Evolutionary conservation across 805 yeast genomes (phyloP).

Genomic region (Candida golubevii): DNA sequence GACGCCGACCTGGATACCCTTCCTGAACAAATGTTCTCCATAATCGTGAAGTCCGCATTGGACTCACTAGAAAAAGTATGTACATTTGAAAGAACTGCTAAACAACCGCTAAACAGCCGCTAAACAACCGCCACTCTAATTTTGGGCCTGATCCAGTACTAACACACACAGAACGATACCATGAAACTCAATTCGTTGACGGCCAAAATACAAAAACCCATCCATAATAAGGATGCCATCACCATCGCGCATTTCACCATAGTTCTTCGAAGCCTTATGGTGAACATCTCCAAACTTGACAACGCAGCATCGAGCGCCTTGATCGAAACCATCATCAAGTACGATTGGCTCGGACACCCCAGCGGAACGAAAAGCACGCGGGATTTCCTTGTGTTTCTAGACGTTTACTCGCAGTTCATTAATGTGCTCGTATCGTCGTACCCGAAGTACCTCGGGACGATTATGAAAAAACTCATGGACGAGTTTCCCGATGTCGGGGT

Average conservation of each 20-base stretch:
- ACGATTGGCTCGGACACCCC: constrained; percentile 57
- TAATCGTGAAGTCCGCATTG: too few species aligned
- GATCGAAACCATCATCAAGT: constrained; percentile 57
- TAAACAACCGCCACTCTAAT: too few species aligned
- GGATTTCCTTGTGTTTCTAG: constrained; percentile 33
- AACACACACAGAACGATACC: constrained; percentile 41
- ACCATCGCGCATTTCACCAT: constrained; percentile 48
- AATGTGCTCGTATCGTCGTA: constrained; percentile 75
- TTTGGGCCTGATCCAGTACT: too few species aligned
- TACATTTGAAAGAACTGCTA: too few species aligned
- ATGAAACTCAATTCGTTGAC: constrained; percentile 57
- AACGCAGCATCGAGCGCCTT: constrained; percentile 48
- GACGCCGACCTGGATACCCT: too few species aligned
- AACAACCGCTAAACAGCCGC: too few species aligned
- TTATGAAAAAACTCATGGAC: constrained; percentile 61
- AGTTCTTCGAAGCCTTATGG: constrained; percentile 54
- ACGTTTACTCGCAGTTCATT: constrained; percentile 64
- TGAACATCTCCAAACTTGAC: constrained; percentile 67
- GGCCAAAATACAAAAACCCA: constrained; percentile 53
- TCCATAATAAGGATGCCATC: constrained; percentile 49
- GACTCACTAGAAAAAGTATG: too few species aligned
- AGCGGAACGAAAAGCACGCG: constrained; percentile 12
- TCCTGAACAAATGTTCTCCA: too few species aligned
- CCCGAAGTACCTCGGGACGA: constrained; percentile 88
- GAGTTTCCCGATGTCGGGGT: constrained; percentile 44